phyloP scores from a whole-genome alignment of 805 yeast genomes.

The Hermanozyma aechmeae region DNA sequence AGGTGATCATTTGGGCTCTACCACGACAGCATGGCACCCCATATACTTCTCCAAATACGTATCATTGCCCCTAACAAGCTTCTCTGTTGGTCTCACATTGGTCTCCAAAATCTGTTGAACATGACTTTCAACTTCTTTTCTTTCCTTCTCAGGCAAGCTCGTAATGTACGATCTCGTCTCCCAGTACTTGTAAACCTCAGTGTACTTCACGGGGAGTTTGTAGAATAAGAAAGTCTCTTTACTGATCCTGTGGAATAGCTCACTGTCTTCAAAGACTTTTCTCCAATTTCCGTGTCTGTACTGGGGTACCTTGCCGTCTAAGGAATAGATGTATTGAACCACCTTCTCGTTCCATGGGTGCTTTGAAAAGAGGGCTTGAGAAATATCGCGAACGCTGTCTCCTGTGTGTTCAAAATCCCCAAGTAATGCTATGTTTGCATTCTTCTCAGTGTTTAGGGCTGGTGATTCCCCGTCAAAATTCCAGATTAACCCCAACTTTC shows the following conservation, averaged over 20 bases:
- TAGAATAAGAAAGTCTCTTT: slow-evolving; percentile 23
- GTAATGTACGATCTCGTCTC: slow-evolving; percentile 48
- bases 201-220: slow-evolving; percentile 20
- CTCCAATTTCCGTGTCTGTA: slow-evolving; percentile 44
- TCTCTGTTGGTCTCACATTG: slow-evolving; percentile 3
- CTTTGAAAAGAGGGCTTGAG: slow-evolving; percentile 9
- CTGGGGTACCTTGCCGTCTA: slow-evolving; percentile 45
- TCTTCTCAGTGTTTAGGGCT: no score
- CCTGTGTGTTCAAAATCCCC: no score
- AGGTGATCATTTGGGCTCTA: no score
- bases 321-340: slow-evolving; percentile 22
- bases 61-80: slow-evolving; percentile 2
- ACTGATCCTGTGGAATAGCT: slow-evolving; percentile 23
- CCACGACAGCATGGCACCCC: slow-evolving; percentile 1
- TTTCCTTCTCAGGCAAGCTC: slow-evolving; percentile 27
- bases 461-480: slow-evolving; percentile 38
- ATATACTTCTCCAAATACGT: not conserved
- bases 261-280: slow-evolving; percentile 16
- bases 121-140: slow-evolving; percentile 16
- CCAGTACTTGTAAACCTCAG: slow-evolving; percentile 41
- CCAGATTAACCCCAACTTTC: slow-evolving; percentile 50
- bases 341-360: slow-evolving; percentile 30
- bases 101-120: slow-evolving; percentile 20
- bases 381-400: slow-evolving; percentile 2
- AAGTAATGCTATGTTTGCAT: no score